Evolutionary conservation across 2,329 filamentous ascomycete genomes (phyloP), one percentile per base, ranked within the genome.

Genomic region (Trichoderma sp.): DNA sequence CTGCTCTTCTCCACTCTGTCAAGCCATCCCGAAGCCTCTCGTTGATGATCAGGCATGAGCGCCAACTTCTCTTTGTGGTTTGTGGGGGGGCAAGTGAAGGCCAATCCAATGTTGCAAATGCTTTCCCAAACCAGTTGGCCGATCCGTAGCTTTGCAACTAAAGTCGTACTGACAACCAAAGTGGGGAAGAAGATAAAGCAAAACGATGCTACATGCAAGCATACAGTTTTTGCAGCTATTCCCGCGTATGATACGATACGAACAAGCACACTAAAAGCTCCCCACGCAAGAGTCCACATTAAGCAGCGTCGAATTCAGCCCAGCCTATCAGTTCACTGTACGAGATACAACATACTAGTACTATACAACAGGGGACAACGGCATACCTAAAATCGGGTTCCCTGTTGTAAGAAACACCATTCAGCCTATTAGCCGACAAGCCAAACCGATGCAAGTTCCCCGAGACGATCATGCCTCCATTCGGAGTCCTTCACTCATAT

Each of bases 91-190:
- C 8, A 5, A 42, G 8, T 34, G 34, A 4, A 27, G 5, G 15
- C 54, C 54, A 39, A 58, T 39, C 34, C 54, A 13, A 58, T 22
- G 29, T 50, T 35, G 52, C 37, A 19, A 50, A 61, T 50, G 58
- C 58, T 61, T 61, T 25, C 58, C 58, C n/a, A 37, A 60, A 32
- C 13, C 15, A 61, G 59, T 61, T 61, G 29, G 59, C 59, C 59
- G 42, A 37, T 35, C 59, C 29, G 42, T 52, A 32, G 42, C 59
- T 54, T 54, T 63, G 32, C 59, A 52, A 35, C 17, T 25, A 13
- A 37, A n/a, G 42, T 12, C 22, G 27, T 17, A 25, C n/a, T 45
- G 32, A 52, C 45, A 34, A 17, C 22, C 42, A 48, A 19, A 17
- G 37, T 45, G 45, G 13, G 22, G 6, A 19, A 34, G n/a, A 35